Evolutionary conservation across 345 rosid species (phyloP), one percentile per base, ranked within the genome.

Genomic region (Bruguiera gymnorhiza): DNA sequence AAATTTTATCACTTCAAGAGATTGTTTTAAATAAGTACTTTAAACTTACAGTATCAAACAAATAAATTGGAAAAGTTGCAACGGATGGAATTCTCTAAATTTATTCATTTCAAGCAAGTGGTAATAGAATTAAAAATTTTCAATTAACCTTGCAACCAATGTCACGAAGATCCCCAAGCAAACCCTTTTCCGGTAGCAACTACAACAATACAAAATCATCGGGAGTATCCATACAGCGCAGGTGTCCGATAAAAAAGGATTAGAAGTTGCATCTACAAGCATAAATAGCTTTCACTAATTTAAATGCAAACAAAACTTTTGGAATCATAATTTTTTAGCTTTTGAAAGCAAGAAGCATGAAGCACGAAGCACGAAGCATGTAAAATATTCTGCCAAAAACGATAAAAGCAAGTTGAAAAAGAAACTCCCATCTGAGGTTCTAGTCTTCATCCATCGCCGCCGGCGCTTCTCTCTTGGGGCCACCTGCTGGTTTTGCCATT

Each of bases 401-500:
- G 30, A 56, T 55, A 43, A 23, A 57, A 36, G 34, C 57, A 63
- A 46, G 62, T 48, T 23, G n/a, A 21, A 52, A 18, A 39, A 5
- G 29, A 51, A 10, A 21, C 13, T 8, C 15, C 23, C 37, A 7
- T 9, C 24, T 29, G 18, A 27, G 24, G 34, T 61, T 37, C 72
- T 86, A 85, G 71, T 89, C 92, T 66, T 88, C 96, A 56, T 92
- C 99, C 80, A 82, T 80, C 3, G 84, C 93, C 30, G 83, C 86
- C 20, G 97, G 85, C 27, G 63, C 43, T 37, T 85, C 93, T 86
- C 93, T 86, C 80, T 81, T 90, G 13, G 98, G 98, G 54, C 97
- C 99, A 76, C 89, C 97, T 0, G 98, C 99, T 75, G 89, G 97
- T 81, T 90, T 92, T 26, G 96, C 87, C 97, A 96, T 96, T 72